Conservation (phyloP, 768 basidiomycete species). For the Xerocomellus dryophilus region DNA sequence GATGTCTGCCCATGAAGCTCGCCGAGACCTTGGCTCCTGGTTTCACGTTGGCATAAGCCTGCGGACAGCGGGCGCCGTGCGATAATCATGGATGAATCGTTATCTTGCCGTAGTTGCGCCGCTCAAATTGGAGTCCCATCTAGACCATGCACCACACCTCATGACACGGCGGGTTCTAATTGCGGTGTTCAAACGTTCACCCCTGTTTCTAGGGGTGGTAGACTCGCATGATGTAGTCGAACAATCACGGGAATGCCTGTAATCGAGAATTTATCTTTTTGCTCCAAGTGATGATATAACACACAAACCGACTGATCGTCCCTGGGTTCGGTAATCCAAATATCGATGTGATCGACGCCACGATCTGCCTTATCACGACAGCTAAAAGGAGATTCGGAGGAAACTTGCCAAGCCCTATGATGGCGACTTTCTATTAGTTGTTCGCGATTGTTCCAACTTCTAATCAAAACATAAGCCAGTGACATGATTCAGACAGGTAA, state of each 20-base stretch:
- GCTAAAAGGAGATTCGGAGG: not conserved
- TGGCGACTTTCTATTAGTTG: too few species aligned
- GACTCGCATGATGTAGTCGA: not conserved
- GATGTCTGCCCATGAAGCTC: not conserved
- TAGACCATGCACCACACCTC: not conserved
- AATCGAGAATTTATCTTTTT: not conserved
- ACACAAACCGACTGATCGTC: constrained; percentile 7
- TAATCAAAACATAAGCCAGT: not conserved
- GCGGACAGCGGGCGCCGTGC: not conserved
- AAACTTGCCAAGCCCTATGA: too few species aligned
- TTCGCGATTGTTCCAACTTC: too few species aligned
- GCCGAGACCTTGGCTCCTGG: not conserved
- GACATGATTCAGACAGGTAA: not conserved
- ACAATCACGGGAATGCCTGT: constrained; percentile 6
- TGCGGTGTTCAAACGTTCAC: not conserved
- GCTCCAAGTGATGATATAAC: constrained; percentile 1
- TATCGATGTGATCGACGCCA: not conserved
- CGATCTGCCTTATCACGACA: not conserved
- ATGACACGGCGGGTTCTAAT: not conserved
- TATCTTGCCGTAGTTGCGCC: not conserved
- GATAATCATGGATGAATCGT: not conserved
- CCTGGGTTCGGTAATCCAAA: not conserved
- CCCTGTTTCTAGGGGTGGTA: constrained; percentile 11
- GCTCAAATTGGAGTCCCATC: not conserved
- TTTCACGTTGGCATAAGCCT: not conserved